Evolutionary conservation across 306 rosid genomes (phyloP).

Genomic region (Cucumis hystrix): DNA sequence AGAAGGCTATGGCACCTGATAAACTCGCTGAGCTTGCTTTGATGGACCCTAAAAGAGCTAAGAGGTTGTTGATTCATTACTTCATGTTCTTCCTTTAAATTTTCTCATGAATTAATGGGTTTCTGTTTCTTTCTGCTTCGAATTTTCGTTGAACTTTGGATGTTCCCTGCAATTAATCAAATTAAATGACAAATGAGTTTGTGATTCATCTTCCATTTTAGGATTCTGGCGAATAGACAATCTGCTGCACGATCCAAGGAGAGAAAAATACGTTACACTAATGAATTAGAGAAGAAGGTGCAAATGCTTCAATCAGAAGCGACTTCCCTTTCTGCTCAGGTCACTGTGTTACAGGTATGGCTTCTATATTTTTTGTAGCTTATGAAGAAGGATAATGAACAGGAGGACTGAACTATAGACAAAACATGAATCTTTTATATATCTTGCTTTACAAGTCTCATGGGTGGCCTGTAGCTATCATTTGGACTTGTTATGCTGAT

Average conservation of each 20-base stretch:
- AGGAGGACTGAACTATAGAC: background rate
- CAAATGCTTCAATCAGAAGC: constrained; percentile 97
- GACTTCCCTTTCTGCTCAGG: constrained; percentile 86
- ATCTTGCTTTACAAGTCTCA: background rate
- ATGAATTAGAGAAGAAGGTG: constrained; percentile 89
- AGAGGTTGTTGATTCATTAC: constrained; percentile 28
- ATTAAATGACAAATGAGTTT: background rate
- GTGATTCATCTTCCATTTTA: constrained; percentile 9
- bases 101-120: background rate
- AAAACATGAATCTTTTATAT: background rate
- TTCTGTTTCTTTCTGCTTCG: background rate
- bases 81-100: background rate
- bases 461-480: constrained; percentile 4
- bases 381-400: background rate
- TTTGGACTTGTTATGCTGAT: background rate
- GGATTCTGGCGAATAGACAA: constrained; percentile 92
- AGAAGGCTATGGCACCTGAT: constrained; percentile 72
- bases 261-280: constrained; percentile 78
- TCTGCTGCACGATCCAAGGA: constrained; percentile 97
- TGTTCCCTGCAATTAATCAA: background rate
- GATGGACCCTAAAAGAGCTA: constrained; percentile 87
- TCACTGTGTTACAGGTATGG: constrained; percentile 76
- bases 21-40: constrained; percentile 94
- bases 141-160: background rate
- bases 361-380: constrained; percentile 8